Percentiles rank a stretch among this genome's conserved stretches.
These are phyloP conservation scores for Aspergillus sp. DNA, from an alignment of 2,329 filamentous ascomycete genomes.

Conservation along the genomic window DNA sequence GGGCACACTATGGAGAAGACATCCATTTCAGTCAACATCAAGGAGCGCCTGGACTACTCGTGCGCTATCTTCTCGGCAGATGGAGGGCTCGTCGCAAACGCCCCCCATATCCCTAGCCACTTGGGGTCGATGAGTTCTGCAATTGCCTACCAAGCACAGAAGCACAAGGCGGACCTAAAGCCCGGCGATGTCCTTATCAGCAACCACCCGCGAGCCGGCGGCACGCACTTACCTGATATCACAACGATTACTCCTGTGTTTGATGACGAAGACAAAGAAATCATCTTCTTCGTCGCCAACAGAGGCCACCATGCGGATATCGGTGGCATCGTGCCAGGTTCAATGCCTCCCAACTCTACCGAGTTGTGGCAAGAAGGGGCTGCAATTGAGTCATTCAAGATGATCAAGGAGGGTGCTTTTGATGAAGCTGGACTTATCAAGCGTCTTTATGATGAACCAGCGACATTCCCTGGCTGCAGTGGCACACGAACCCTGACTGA, in stretches of 20 bases:
- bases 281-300: constrained; percentile 79
- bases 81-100: constrained; percentile 67
- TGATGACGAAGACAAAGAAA: constrained; percentile 59
- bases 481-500: constrained; percentile 77
- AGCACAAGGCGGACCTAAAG: constrained; percentile 76
- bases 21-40: constrained; percentile 67
- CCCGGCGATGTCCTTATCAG: constrained; percentile 79
- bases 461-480: constrained; percentile 71
- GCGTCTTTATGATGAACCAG: constrained; percentile 70
- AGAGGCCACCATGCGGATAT: constrained; percentile 83
- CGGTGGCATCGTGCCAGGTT: constrained; percentile 77
- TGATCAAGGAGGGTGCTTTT: constrained; percentile 75
- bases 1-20: constrained; percentile 58
- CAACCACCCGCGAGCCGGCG: constrained; percentile 81
- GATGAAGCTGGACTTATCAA: constrained; percentile 74
- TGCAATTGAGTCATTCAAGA: constrained; percentile 52
- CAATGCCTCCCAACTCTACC: constrained; percentile 66
- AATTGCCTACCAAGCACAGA: constrained; percentile 68
- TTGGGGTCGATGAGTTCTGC: constrained; percentile 85
- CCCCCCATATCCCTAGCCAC: constrained; percentile 79
- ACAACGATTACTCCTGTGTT: constrained; percentile 79
- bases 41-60: constrained; percentile 82
- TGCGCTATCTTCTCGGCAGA: constrained; percentile 77
- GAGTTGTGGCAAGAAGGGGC: constrained; percentile 51
- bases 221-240: constrained; percentile 80